Conservation (phyloP, 345 rosid genomes). For the Raphanus raphanistrum region DNA sequence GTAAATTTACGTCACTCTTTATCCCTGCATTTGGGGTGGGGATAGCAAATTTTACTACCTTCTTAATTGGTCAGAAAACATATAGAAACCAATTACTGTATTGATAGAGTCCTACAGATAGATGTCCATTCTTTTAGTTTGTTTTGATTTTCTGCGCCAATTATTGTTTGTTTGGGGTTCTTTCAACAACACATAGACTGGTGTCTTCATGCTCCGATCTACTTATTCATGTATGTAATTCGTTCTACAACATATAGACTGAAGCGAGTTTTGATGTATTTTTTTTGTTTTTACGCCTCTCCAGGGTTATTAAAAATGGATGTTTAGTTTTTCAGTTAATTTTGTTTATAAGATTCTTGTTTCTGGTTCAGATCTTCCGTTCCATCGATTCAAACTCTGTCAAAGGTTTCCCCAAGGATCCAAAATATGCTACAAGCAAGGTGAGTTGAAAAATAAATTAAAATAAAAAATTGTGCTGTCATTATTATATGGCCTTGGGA, state of each 20-base stretch:
- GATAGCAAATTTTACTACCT: not conserved
- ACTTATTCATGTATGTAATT: not conserved
- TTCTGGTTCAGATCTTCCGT: conserved; percentile 64
- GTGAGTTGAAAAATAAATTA: conserved; percentile 41
- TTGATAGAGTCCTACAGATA: not conserved
- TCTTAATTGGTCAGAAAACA: not conserved
- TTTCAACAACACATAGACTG: not conserved
- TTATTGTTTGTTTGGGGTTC: not conserved
- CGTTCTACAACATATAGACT: not conserved
- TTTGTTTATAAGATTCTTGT: conserved; percentile 1
- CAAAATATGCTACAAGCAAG: conserved; percentile 62
- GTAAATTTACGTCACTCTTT: conserved; percentile 5
- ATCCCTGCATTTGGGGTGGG: not conserved
- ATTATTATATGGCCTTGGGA: conserved; percentile 8
- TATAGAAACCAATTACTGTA: not conserved
- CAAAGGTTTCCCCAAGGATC: conserved; percentile 75
- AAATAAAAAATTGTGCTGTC: not conserved
- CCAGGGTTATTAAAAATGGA: too few relatives aligned
- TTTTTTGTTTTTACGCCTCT: not conserved
- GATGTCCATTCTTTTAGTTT: too few relatives aligned
- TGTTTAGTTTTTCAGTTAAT: not conserved
- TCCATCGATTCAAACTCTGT: conserved; percentile 88
- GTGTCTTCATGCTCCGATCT: not conserved
- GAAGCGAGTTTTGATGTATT: not conserved
- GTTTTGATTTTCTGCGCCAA: not conserved